Evolutionary conservation across 1,284 basidiomycete species (phyloP).

Genomic region (Porodaedalea pini): DNA sequence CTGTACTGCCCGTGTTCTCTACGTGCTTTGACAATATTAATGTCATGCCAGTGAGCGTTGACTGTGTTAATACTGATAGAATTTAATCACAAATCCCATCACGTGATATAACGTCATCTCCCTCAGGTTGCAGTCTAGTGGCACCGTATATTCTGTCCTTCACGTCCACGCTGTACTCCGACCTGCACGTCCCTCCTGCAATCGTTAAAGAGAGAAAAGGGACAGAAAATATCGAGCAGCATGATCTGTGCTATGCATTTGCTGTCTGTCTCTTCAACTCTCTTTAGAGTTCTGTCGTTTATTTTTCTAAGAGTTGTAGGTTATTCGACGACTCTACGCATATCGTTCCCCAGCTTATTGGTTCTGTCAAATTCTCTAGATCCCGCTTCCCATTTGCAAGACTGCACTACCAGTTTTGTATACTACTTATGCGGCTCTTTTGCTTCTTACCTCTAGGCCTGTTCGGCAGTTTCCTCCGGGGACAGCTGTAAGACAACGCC

Average conservation of each 20-base stretch:
- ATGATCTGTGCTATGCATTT: neutral
- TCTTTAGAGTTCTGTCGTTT: conserved; percentile 38
- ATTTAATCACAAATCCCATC: too few species aligned
- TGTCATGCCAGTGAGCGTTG: neutral
- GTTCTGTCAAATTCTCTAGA: neutral
- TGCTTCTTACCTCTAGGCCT: neutral
- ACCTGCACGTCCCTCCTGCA: neutral
- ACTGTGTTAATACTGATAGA: too few species aligned
- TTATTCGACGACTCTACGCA: neutral
- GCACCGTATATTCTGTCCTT: too few species aligned
- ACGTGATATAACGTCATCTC: too few species aligned
- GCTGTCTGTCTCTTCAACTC: conserved; percentile 28
- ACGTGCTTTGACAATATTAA: conserved; percentile 15
- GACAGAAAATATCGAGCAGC: too few species aligned
- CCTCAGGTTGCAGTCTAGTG: too few species aligned
- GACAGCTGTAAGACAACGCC: neutral
- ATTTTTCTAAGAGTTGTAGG: conserved; percentile 41
- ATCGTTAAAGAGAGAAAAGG: too few species aligned
- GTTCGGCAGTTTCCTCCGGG: neutral
- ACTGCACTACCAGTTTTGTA: neutral
- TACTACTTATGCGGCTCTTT: neutral
- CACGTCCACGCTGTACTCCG: too few species aligned
- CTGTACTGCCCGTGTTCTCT: conserved; percentile 42
- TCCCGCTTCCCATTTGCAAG: neutral
- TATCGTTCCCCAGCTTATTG: neutral